phyloP scores from a whole-genome alignment of 331 rosid species.

The Acacia pycnantha region DNA sequence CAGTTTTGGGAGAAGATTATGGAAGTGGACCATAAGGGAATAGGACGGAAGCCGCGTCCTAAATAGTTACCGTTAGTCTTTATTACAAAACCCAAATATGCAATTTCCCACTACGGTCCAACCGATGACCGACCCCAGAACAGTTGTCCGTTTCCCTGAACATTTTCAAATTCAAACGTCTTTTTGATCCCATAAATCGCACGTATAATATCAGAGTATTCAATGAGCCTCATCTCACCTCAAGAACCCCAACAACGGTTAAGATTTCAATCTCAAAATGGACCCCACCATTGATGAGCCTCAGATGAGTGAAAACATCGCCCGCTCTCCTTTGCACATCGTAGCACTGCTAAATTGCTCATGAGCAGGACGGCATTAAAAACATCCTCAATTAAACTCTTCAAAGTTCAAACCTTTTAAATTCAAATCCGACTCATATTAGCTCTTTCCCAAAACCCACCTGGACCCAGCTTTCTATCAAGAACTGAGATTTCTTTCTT shows the following conservation, averaged over 20 bases:
- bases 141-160: conserved; percentile 22
- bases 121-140: not conserved
- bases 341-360: not conserved
- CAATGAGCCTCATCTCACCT: not conserved
- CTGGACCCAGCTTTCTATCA: not conserved
- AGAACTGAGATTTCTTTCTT: not conserved
- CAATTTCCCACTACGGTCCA: not conserved
- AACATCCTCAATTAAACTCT: not conserved
- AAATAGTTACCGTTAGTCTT: not conserved
- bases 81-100: not conserved
- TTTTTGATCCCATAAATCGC: conserved; percentile 1
- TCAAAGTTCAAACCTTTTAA: not conserved
- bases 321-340: not conserved
- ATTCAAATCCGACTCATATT: not conserved
- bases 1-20: too few relatives aligned
- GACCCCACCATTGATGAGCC: not conserved
- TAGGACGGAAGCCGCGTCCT: too few relatives aligned
- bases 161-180: conserved; percentile 38
- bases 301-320: not conserved
- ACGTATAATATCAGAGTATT: not conserved
- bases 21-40: too few relatives aligned
- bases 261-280: not conserved
- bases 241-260: not conserved
- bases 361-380: not conserved
- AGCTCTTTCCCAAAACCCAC: not conserved